Evolutionary conservation across 2,329 filamentous ascomycete species (phyloP).

Genomic region (Beauveria sp.): DNA sequence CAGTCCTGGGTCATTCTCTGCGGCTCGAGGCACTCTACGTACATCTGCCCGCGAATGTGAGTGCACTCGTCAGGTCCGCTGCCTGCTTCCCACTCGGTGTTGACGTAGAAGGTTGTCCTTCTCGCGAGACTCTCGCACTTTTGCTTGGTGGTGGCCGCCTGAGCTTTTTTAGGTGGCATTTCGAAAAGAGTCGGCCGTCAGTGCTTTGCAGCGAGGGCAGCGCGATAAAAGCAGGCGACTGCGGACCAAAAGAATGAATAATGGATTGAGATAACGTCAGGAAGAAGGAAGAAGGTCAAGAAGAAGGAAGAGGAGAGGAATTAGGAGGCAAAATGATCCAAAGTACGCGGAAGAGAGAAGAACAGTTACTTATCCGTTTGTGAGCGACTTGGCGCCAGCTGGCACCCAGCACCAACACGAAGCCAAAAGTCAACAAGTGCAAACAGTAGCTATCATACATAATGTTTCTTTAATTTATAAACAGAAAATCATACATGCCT

Average conservation of each 20-base stretch:
- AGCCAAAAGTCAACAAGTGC: not conserved
- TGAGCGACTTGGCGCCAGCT: not conserved
- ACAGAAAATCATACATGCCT: slow-evolving; percentile 9
- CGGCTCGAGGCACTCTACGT: slow-evolving; percentile 28
- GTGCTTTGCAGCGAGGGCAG: not conserved
- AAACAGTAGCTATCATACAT: not conserved
- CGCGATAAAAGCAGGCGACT: not conserved
- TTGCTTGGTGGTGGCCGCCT: not conserved
- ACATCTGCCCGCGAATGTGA: slow-evolving; percentile 22
- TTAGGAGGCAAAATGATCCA: not conserved
- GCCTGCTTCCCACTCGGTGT: slow-evolving; percentile 17
- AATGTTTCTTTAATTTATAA: not conserved
- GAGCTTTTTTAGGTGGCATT: not conserved
- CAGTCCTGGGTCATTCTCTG: slow-evolving; percentile 11
- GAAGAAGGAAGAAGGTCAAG: no score
- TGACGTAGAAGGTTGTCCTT: slow-evolving; percentile 20
- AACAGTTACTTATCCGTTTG: not conserved
- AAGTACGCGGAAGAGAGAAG: not conserved
- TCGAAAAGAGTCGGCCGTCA: not conserved
- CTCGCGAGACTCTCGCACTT: not conserved
- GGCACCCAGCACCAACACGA: not conserved
- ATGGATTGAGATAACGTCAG: not conserved
- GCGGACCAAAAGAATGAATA: not conserved
- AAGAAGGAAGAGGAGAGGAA: not conserved
- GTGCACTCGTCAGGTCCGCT: slow-evolving; percentile 12